Percentiles rank a stretch among this genome's conserved stretches.
phyloP scores from a whole-genome alignment of 768 basidiomycete species.

The Agaricus blazei region DNA sequence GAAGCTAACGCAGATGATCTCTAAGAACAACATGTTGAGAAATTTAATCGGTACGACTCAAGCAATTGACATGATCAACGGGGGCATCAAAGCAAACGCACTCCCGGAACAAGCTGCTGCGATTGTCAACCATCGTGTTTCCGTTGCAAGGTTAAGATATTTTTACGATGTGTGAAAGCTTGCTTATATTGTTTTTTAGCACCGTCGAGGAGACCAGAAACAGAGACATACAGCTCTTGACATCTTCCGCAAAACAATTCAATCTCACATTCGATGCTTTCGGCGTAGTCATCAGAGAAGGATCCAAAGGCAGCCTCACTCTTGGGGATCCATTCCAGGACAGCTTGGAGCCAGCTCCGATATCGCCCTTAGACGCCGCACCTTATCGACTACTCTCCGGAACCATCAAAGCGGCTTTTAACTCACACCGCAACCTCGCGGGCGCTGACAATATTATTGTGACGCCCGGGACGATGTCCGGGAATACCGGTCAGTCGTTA shows the following conservation, averaged over 20 bases:
- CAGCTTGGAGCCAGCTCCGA: slow-evolving; percentile 62
- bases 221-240: slow-evolving; percentile 41
- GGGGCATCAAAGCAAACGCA: slow-evolving; percentile 72
- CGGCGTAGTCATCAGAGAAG: slow-evolving; percentile 33
- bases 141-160: slow-evolving; percentile 45
- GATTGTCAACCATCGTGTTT: slow-evolving; percentile 69
- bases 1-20: slow-evolving; percentile 43
- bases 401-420: slow-evolving; percentile 58
- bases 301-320: slow-evolving; percentile 38
- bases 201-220: slow-evolving; percentile 32
- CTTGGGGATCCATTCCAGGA: slow-evolving; percentile 46
- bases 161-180: no score
- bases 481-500: slow-evolving; percentile 45
- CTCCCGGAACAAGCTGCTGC: slow-evolving; percentile 72
- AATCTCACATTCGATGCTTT: slow-evolving; percentile 61
- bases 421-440: slow-evolving; percentile 36
- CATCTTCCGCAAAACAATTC: slow-evolving; percentile 41
- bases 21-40: slow-evolving; percentile 32
- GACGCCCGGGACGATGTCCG: slow-evolving; percentile 53
- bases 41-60: slow-evolving; percentile 67
- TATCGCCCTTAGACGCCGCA: slow-evolving; percentile 45
- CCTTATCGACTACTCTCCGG: slow-evolving; percentile 54
- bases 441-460: slow-evolving; percentile 34
- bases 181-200: slow-evolving; percentile 15
- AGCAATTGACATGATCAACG: slow-evolving; percentile 67